These are phyloP conservation scores for Lathyrus sativus DNA, from an alignment of 306 rosid species.

Conservation along the genomic window DNA sequence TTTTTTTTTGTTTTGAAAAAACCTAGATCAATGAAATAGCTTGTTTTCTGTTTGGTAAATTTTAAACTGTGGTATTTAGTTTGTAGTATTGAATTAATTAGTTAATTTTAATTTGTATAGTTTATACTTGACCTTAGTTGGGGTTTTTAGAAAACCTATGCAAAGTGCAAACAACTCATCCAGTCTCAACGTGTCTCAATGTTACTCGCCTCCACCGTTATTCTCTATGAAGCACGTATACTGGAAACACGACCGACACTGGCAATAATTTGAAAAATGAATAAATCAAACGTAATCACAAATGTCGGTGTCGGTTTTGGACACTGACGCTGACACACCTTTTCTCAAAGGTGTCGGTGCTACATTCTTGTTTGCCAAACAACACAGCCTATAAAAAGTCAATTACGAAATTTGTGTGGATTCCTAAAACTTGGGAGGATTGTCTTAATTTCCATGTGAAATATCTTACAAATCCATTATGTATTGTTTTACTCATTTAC, in stretches of 20 bases:
- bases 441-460: background rate
- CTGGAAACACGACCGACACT: no score
- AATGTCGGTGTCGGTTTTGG: no score
- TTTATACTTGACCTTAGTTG: background rate
- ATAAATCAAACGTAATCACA: no score
- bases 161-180: background rate
- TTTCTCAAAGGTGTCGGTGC: no score
- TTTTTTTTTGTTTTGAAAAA: background rate
- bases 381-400: background rate
- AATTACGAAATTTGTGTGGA: background rate
- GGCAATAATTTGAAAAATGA: no score
- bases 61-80: background rate
- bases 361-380: background rate
- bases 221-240: no score
- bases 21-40: background rate
- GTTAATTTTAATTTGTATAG: background rate
- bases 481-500: background rate
- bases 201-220: background rate
- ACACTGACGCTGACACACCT: no score
- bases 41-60: background rate
- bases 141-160: background rate
- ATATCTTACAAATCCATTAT: background rate
- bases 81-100: background rate
- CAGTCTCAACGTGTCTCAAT: background rate
- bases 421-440: background rate